Conservation (phyloP, 2,329 filamentous ascomycete species). For the Trichoderma semiorbis region DNA sequence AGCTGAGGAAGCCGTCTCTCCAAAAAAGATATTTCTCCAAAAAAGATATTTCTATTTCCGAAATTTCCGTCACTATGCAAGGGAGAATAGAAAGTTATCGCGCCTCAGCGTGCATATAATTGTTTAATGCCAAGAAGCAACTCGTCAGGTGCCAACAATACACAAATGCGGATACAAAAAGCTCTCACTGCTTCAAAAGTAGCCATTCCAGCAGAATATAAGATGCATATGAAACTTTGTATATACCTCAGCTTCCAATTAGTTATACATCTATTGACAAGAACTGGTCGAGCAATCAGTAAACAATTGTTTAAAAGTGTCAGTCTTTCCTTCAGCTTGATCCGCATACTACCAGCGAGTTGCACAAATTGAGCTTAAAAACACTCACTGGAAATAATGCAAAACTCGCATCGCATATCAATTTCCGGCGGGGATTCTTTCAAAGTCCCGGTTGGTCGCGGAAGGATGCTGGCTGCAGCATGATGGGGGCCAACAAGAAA, state of each 20-base stretch:
- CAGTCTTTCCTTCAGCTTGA: background rate
- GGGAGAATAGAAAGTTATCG: background rate
- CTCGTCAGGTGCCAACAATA: background rate
- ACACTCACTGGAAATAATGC: background rate
- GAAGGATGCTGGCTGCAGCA: background rate
- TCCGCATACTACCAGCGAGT: background rate
- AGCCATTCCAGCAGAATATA: background rate
- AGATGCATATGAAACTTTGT: background rate
- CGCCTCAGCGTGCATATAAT: background rate
- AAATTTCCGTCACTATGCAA: background rate
- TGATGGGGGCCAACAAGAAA: background rate
- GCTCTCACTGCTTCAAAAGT: background rate
- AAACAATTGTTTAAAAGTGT: background rate
- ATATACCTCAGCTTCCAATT: background rate
- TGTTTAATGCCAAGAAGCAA: background rate
- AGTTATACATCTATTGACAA: background rate
- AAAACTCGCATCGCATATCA: background rate
- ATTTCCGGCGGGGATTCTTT: background rate
- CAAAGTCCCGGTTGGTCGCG: background rate
- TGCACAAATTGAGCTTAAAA: background rate
- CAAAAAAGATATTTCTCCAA: background rate
- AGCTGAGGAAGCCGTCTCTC: background rate
- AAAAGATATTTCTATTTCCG: rapidly evolving
- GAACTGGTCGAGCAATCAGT: background rate
- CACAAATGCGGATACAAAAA: background rate